Evolutionary conservation across 2,329 filamentous ascomycete genomes (phyloP).

Genomic region (Pestalotiopsis sp.): DNA sequence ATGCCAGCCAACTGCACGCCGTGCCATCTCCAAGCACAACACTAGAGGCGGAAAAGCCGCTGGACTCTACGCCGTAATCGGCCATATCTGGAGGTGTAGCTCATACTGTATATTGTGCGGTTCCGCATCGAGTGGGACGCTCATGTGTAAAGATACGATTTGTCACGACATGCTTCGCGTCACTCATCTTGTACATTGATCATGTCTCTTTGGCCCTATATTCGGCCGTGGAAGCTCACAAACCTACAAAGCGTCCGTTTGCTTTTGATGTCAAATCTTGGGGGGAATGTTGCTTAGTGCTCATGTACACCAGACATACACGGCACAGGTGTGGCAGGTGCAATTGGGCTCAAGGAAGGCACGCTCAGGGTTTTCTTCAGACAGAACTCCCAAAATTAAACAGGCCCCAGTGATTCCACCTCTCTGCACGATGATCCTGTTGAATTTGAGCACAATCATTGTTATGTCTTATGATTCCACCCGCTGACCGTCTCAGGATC

Average conservation of each 20-base stretch:
- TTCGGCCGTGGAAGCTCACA: too few species aligned
- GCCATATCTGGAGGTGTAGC: not conserved
- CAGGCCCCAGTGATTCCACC: too few species aligned
- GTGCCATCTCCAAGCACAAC: slow-evolving; percentile 15
- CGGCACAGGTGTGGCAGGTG: not conserved
- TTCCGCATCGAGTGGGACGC: not conserved
- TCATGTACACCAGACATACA: too few species aligned
- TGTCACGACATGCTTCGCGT: not conserved
- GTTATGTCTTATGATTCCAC: too few species aligned
- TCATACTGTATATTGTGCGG: not conserved
- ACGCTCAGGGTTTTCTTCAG: not conserved
- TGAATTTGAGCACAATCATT: too few species aligned
- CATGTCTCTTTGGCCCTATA: too few species aligned
- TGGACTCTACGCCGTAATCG: not conserved
- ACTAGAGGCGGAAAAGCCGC: not conserved
- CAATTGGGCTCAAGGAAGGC: not conserved
- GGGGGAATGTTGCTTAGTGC: too few species aligned
- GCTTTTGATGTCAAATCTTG: too few species aligned
- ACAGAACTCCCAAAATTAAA: too few species aligned
- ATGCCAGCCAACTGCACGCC: slow-evolving; percentile 37
- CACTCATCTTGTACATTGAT: not conserved
- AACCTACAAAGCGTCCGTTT: too few species aligned
- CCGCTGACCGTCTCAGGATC: too few species aligned
- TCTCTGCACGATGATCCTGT: too few species aligned
- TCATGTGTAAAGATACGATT: not conserved